These are phyloP conservation scores for Aureobasidium sp. DNA, from an alignment of 2,329 filamentous ascomycete species.

Conservation along the genomic window DNA sequence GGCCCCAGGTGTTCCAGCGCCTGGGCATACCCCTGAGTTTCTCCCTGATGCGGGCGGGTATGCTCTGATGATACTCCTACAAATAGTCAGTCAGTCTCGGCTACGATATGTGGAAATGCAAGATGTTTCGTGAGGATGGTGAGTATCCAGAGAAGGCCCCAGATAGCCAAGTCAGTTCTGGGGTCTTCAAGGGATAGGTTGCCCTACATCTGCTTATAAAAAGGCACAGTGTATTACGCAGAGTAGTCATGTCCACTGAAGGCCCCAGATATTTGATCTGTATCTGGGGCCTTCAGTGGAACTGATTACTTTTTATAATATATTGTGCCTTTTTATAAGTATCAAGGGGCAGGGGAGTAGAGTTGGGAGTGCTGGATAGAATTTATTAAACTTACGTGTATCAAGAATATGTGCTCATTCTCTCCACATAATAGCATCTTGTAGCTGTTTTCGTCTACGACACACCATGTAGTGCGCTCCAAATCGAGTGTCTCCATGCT, in stretches of 20 bases:
- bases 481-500: not conserved
- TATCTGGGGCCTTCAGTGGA: not conserved
- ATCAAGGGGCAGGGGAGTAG: not conserved
- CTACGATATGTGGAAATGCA: not conserved
- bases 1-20: not conserved
- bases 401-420: not conserved
- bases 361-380: too few species aligned
- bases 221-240: not conserved
- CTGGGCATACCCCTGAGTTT: not conserved
- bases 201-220: not conserved
- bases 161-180: too few species aligned
- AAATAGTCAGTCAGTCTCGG: not conserved
- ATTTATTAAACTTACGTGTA: not conserved
- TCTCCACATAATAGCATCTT: not conserved
- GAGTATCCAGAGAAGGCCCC: not conserved
- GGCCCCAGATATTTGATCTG: not conserved
- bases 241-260: not conserved
- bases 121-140: not conserved
- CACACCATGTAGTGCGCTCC: not conserved
- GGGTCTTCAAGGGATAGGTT: not conserved
- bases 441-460: not conserved
- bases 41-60: not conserved
- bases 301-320: not conserved
- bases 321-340: not conserved
- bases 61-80: not conserved